A percentile compares a stretch with the other conserved stretches of the same genome.
Evolutionary conservation across 495 filamentous ascomycete genomes (phyloP).

Genomic region (Penicillium dipodomyicola): DNA sequence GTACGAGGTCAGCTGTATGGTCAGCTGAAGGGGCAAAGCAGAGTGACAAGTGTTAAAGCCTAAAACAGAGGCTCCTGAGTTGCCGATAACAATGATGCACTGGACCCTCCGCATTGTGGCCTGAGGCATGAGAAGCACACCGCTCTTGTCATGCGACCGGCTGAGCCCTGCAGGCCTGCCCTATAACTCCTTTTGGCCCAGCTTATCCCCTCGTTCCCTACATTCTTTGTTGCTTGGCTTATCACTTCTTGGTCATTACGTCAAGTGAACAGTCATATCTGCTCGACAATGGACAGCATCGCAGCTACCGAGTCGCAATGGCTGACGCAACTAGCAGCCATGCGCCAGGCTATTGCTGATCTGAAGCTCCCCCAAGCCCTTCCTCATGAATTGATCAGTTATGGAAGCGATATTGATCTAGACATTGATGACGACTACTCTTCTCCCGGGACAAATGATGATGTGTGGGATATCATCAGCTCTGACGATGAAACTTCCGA

Average conservation of each 20-base stretch:
- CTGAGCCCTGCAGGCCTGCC: slow-evolving; percentile 17
- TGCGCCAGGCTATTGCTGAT: slow-evolving; percentile 70
- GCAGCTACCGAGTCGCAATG: slow-evolving; percentile 58
- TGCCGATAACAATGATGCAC: slow-evolving; percentile 15
- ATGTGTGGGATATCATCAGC: slow-evolving; percentile 88
- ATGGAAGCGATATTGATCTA: slow-evolving; percentile 58
- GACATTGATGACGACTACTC: slow-evolving; percentile 62
- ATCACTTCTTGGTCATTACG: background rate
- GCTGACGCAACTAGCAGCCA: slow-evolving; percentile 66
- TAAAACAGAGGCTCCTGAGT: slow-evolving; percentile 7
- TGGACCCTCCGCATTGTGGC: slow-evolving; percentile 10
- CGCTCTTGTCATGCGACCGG: slow-evolving; percentile 15
- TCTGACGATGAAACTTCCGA: slow-evolving; percentile 63
- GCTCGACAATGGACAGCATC: slow-evolving; percentile 33
- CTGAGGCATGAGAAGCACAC: slow-evolving; percentile 7
- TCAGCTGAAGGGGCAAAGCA: slow-evolving; percentile 10
- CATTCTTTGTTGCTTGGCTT: background rate
- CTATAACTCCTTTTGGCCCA: slow-evolving; percentile 13
- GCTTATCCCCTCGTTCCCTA: slow-evolving; percentile 3
- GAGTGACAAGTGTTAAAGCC: slow-evolving; percentile 1
- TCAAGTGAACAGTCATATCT: background rate
- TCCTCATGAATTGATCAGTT: slow-evolving; percentile 38
- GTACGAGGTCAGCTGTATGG: background rate
- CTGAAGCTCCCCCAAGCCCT: slow-evolving; percentile 56
- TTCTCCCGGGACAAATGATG: slow-evolving; percentile 62